Evolutionary conservation across 2,329 filamentous ascomycete genomes (phyloP).

Genomic region (Microsporum canis): DNA sequence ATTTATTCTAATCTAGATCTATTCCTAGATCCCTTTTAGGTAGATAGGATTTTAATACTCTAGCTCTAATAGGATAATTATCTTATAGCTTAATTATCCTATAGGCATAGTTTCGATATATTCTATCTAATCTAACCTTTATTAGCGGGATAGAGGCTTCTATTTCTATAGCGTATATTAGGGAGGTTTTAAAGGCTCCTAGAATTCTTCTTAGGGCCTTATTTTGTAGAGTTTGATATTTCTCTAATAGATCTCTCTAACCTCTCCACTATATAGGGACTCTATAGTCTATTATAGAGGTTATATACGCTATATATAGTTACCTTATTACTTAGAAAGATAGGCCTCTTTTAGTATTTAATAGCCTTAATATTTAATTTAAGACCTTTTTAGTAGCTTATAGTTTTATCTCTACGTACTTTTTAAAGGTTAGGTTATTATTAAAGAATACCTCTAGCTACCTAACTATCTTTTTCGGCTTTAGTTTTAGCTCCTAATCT

Average conservation of each 20-base stretch:
- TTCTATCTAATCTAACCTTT: too few relatives aligned
- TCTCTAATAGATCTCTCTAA: background rate
- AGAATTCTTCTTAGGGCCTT: background rate
- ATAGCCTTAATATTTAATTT: background rate
- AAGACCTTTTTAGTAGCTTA: background rate
- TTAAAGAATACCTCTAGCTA: background rate
- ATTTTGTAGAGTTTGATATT: background rate
- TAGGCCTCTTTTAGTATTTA: background rate
- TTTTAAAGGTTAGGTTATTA: background rate
- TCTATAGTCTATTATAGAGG: background rate
- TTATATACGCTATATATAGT: constrained; percentile 2
- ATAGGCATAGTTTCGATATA: background rate
- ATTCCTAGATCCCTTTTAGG: background rate
- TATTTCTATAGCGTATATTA: background rate
- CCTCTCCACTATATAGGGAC: background rate
- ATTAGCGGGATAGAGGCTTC: too few relatives aligned
- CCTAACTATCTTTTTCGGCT: background rate
- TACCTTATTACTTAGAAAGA: background rate
- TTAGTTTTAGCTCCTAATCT: background rate
- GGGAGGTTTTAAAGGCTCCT: background rate
- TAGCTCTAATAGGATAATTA: background rate
- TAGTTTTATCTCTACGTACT: background rate
- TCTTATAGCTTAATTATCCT: background rate
- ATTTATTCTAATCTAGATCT: background rate
- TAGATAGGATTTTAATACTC: background rate